phyloP scores from a whole-genome alignment of 192 early-diverging fungal species.

The Linnemannia zychae region DNA sequence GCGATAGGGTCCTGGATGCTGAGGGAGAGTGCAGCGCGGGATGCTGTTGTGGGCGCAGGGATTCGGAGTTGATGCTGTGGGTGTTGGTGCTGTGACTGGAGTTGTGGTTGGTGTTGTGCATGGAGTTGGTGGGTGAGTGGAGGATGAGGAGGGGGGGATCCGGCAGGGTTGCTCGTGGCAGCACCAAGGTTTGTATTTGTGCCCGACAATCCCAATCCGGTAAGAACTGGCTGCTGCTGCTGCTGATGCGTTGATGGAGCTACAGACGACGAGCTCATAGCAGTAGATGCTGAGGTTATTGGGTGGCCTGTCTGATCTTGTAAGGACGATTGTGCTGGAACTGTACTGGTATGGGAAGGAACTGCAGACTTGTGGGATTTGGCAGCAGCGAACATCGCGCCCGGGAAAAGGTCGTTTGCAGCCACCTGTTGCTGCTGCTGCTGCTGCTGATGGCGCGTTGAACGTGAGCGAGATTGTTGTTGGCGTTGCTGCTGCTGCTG shows the following conservation, averaged over 20 bases:
- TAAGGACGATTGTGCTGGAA: no score
- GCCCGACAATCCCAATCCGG: background rate
- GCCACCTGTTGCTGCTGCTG: background rate
- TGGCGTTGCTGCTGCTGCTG: background rate
- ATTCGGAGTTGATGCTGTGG: background rate
- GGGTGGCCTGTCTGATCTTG: background rate
- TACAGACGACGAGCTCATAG: background rate
- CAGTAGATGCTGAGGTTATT: background rate
- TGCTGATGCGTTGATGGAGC: background rate
- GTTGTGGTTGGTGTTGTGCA: background rate
- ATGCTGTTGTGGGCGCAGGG: background rate
- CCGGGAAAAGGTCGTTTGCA: background rate
- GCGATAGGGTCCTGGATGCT: conserved; percentile 26
- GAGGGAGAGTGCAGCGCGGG: conserved; percentile 18
- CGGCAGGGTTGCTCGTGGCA: background rate
- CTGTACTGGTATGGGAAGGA: background rate
- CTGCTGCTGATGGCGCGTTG: background rate
- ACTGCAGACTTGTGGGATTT: background rate
- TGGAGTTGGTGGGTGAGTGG: background rate
- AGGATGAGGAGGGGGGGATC: background rate
- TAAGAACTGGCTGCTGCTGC: background rate
- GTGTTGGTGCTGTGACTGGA: background rate
- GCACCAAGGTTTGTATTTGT: background rate
- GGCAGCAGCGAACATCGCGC: background rate
- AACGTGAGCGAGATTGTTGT: background rate